Evolutionary conservation across 495 filamentous ascomycete genomes (phyloP).

Genomic region (Lophiostoma macrostomum): DNA sequence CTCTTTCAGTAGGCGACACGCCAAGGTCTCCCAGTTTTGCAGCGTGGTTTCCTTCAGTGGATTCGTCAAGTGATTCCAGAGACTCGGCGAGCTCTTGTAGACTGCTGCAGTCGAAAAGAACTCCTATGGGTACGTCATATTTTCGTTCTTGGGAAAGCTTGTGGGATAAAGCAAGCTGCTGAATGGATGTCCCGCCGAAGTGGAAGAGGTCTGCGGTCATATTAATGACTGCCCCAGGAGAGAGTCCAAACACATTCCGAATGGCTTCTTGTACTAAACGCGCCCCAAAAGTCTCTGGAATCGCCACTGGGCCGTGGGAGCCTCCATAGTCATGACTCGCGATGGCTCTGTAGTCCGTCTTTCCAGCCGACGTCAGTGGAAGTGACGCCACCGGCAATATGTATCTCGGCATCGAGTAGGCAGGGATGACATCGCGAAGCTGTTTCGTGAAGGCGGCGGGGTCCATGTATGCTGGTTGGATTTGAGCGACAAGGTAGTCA

Average conservation of each 20-base stretch:
- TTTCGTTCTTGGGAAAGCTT: neutral
- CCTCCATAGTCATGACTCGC: neutral
- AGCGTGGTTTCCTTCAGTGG: neutral
- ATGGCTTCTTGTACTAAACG: neutral
- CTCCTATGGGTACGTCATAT: neutral
- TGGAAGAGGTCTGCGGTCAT: constrained; percentile 27
- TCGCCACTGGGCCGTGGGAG: neutral
- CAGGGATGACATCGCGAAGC: constrained; percentile 20
- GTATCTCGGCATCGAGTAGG: constrained; percentile 31
- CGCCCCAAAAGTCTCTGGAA: neutral
- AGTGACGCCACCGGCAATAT: constrained; percentile 31
- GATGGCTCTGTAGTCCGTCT: constrained; percentile 36
- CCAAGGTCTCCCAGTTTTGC: neutral
- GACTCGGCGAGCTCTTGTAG: neutral
- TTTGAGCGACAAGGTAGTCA: constrained; percentile 34
- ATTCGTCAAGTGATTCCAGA: neutral
- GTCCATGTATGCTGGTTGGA: constrained; percentile 29
- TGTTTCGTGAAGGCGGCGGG: constrained; percentile 1
- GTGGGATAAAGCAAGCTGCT: constrained; percentile 23
- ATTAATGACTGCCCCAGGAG: constrained; percentile 4
- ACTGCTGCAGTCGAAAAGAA: neutral
- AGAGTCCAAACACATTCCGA: neutral
- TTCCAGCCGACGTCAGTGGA: constrained; percentile 35
- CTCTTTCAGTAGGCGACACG: constrained; percentile 33
- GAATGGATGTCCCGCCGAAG: constrained; percentile 33